Conservation (phyloP, 495 filamentous ascomycete species). For the Amniculicola lignicola region DNA sequence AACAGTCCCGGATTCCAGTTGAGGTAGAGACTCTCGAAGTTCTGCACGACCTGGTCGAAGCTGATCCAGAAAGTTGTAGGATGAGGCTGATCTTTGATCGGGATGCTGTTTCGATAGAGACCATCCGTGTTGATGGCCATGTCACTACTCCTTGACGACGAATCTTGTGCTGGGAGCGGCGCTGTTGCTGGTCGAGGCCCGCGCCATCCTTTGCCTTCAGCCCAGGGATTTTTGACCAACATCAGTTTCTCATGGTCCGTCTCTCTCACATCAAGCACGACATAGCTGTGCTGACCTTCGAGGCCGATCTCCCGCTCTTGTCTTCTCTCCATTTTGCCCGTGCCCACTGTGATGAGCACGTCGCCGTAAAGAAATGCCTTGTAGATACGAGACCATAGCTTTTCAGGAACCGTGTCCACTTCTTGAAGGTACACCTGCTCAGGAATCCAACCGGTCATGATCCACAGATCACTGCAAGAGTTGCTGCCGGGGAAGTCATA, state of each 20-base stretch:
- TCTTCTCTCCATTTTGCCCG: slow-evolving; percentile 67
- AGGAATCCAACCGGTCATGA: slow-evolving; percentile 92
- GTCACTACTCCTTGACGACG: not conserved
- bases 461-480: slow-evolving; percentile 87
- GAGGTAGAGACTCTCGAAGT: slow-evolving; percentile 91
- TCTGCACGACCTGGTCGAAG: slow-evolving; percentile 75
- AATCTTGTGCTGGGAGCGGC: slow-evolving; percentile 10
- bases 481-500: slow-evolving; percentile 99
- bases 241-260: slow-evolving; percentile 60
- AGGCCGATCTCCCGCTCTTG: slow-evolving; percentile 81
- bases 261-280: slow-evolving; percentile 75
- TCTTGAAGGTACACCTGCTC: slow-evolving; percentile 89
- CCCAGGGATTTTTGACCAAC: slow-evolving; percentile 95
- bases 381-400: slow-evolving; percentile 75
- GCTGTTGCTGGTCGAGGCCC: slow-evolving; percentile 37
- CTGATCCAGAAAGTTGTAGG: slow-evolving; percentile 75
- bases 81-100: not conserved
- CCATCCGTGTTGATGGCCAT: not conserved
- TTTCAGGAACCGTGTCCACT: slow-evolving; percentile 56
- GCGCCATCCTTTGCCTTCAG: slow-evolving; percentile 70
- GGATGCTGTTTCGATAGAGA: not conserved
- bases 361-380: slow-evolving; percentile 73
- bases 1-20: slow-evolving; percentile 97
- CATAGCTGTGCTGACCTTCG: slow-evolving; percentile 89
- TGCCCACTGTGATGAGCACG: slow-evolving; percentile 85